These are phyloP conservation scores for Crithidia acanthocephali DNA, from an alignment of 208 protist genomes.

Conservation along the genomic window DNA sequence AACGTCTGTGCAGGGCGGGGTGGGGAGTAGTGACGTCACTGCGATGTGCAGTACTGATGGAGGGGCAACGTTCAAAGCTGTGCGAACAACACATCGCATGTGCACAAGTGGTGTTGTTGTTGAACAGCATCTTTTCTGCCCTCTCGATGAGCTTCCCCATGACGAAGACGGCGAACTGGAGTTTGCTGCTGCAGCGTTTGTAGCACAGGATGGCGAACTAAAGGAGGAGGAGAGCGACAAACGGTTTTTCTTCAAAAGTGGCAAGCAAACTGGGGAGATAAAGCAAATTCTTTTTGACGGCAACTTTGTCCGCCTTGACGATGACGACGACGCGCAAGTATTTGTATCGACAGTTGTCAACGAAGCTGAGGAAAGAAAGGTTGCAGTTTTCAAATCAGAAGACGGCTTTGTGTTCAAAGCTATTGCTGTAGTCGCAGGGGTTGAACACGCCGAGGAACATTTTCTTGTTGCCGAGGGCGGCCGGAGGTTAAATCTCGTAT, in stretches of 20 bases:
- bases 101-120: constrained; percentile 59
- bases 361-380: constrained; percentile 27
- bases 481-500: constrained; percentile 25
- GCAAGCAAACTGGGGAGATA: constrained; percentile 23
- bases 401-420: constrained; percentile 41
- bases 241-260: constrained; percentile 30
- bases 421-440: constrained; percentile 16
- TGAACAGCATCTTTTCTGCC: constrained; percentile 54
- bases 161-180: constrained; percentile 21
- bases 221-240: constrained; percentile 17
- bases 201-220: constrained; percentile 3
- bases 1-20: constrained; percentile 19
- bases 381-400: constrained; percentile 35
- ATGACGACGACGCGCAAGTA: constrained; percentile 47
- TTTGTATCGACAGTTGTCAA: constrained; percentile 47
- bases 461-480: constrained; percentile 25
- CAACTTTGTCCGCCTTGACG: constrained; percentile 41
- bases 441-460: constrained; percentile 19
- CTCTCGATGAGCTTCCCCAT: constrained; percentile 25
- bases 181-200: constrained; percentile 20
- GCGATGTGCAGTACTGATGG: constrained; percentile 58
- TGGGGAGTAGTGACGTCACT: not conserved
- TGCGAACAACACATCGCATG: constrained; percentile 42
- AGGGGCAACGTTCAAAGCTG: constrained; percentile 41
- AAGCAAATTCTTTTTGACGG: constrained; percentile 52